Base-by-base conservation (phyloP, 2,329 filamentous ascomycete species). In the Helicocarpus griseus region DNA sequence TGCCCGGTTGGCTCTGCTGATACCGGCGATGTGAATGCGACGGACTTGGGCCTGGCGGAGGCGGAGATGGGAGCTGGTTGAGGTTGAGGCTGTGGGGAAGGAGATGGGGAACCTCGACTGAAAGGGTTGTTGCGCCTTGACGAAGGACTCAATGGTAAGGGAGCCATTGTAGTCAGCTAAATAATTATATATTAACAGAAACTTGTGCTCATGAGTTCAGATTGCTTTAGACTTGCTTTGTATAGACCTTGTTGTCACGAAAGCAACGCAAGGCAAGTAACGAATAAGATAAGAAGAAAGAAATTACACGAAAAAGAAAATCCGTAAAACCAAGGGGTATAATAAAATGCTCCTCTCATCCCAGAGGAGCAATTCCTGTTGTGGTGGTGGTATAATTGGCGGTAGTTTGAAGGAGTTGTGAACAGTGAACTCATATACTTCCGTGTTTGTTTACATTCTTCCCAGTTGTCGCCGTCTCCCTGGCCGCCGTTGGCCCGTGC, bases 71-170 rank as follows among this genome's bases (percentile, higher is more conserved):
- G 29, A 38, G 63, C 56, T 54, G 57, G 56, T 31, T 64, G 60
- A 35, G 62, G 61, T 4, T n/a, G n/a, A n/a, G 81, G 76, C 47
- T 73, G 77, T 39, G 85, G 79, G 29, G 87, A 86, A 21, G 84
- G 77, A 14, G 86, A 85, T 41, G 77, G 73, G 49, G 82, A 74
- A 58, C 69, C 81, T 64, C 88, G 80, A 54, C 78, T 77, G 66
- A 95, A 94, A 14, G 87, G 86, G 71, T 88, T 91, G 65, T 82
- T 86, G 62, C 89, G 84, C 74, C 84, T 87, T 66, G 85, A 80
- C 60, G 83, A 80, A 68, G 80, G 79, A 67, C 77, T 80, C 61
- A 77, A 73, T 56, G 78, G 73, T 66, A 77, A 77, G 51, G 71
- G 73, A 63, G 75, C 74, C 77, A 80, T 81, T 57, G 48, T 56